Evolutionary conservation across 495 filamentous ascomycete species (phyloP), one percentile per base, ranked within the genome.

Genomic region (Daldinia vernicosa): DNA sequence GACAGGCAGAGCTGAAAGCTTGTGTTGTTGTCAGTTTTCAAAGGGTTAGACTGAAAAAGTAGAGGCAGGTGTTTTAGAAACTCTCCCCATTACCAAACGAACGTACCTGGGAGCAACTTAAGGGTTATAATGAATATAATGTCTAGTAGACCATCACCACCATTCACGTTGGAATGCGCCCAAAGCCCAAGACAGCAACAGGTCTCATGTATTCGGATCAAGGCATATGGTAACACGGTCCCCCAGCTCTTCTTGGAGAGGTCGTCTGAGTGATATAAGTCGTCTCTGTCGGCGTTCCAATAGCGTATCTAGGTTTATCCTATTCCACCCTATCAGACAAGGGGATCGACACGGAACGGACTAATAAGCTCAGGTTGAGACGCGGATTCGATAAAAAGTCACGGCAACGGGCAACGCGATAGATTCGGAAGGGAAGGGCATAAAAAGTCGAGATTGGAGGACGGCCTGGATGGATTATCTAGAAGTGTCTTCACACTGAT

Each of bases 211-310:
- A 37, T 52, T 27, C 14, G 27, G 33, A 32, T 51, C 32, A 63
- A 61, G 57, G 50, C 66, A 73, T 73, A 63, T 28, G 58, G 58
- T 30, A 54, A 58, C 28, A 15, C 50, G 28, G n/a, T 47, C 17
- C 27, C 19, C 24, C 15, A 17, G 35, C 19, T 64, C 35, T 33
- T 50, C 6, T 53, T 7, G 32, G 17, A 26, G 19, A 6, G 24
- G 2, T 45, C 11, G 8, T 32, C 37, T 9, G 27, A 5, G 8
- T 40, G 27, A 17, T 52, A n/a, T 19, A 24, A 51, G 7, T 62
- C 17, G 56, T 56, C 4, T 61, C 43, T 22, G 56, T 45, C 27
- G 19, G 6, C 26, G 24, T 63, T n/a, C 33, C 28, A 28, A 35
- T 56, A 56, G 26, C 6, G 33, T 56, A 24, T 52, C 17, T 55